Evolutionary conservation across 2,329 filamentous ascomycete species (phyloP).

Genomic region (Tolypocladium tropicale): DNA sequence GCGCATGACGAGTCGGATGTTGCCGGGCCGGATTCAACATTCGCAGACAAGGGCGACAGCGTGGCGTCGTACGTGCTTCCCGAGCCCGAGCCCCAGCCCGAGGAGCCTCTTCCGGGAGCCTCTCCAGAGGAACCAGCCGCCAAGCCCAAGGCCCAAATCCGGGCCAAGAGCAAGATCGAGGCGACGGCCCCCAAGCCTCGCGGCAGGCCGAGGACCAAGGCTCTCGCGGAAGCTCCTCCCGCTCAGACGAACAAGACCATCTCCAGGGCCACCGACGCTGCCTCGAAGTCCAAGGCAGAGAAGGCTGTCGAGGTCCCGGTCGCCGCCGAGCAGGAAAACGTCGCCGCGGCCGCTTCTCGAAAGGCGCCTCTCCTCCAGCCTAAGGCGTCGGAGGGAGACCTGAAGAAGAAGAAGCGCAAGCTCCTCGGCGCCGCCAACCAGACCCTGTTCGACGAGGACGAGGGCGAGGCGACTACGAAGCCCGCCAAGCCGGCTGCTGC

Average conservation of each 20-base stretch:
- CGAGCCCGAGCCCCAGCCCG: slow-evolving; percentile 18
- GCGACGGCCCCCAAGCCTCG: slow-evolving; percentile 25
- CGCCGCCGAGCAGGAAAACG: slow-evolving; percentile 20
- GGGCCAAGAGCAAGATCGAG: slow-evolving; percentile 1
- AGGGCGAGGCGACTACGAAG: slow-evolving; percentile 29
- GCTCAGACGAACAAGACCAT: slow-evolving; percentile 34
- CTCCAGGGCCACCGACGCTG: slow-evolving; percentile 8
- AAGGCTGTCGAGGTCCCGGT: slow-evolving; percentile 29
- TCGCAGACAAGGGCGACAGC: slow-evolving; percentile 6
- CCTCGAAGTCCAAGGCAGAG: slow-evolving; percentile 24
- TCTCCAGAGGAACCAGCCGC: not conserved
- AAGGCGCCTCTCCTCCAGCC: slow-evolving; percentile 8
- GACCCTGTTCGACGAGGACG: slow-evolving; percentile 62
- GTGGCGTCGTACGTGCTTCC: slow-evolving; percentile 16
- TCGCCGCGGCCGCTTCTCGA: not conserved
- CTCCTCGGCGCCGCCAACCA: slow-evolving; percentile 51
- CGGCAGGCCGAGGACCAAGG: slow-evolving; percentile 34
- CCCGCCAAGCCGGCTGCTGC: slow-evolving; percentile 9
- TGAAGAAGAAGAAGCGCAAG: slow-evolving; percentile 64
- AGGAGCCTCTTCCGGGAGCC: slow-evolving; percentile 9
- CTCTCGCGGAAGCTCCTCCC: slow-evolving; percentile 32
- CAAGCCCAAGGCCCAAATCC: slow-evolving; percentile 6
- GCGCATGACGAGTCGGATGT: slow-evolving; percentile 8
- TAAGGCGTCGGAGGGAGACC: slow-evolving; percentile 22
- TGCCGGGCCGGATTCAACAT: slow-evolving; percentile 1